These are phyloP conservation scores for Blastobotrys serpentis DNA, from an alignment of 1,139 yeast genomes.

Conservation along the genomic window DNA sequence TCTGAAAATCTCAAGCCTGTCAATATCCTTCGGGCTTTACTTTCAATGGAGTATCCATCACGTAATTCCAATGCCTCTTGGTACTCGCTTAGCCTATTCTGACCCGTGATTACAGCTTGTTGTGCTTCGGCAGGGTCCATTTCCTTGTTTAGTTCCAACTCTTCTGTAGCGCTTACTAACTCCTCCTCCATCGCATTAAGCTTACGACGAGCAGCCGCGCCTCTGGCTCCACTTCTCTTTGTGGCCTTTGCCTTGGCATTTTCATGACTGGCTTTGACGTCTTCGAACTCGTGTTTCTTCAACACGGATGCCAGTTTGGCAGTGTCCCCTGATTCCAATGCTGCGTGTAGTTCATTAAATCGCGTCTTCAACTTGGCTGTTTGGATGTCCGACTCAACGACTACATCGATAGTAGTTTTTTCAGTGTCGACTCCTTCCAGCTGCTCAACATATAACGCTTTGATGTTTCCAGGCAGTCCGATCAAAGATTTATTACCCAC, in stretches of 20 bases:
- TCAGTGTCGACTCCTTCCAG: conserved; percentile 11
- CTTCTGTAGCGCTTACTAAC: background rate
- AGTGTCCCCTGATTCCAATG: conserved; percentile 1
- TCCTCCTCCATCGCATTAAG: conserved; percentile 15
- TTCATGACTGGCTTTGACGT: background rate
- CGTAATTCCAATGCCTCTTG: conserved; percentile 5
- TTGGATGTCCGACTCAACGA: conserved; percentile 10
- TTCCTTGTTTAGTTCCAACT: background rate
- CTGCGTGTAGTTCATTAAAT: background rate
- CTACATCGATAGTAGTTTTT: conserved; percentile 2
- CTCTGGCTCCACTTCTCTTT: conserved; percentile 16
- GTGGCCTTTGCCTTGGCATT: conserved; percentile 14
- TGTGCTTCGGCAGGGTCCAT: background rate
- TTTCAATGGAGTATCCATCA: conserved; percentile 9
- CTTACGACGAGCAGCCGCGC: conserved; percentile 14
- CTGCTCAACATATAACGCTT: conserved; percentile 17
- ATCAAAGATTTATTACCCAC: conserved; percentile 12
- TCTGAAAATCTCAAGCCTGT: conserved; percentile 14
- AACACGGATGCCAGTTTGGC: conserved; percentile 1
- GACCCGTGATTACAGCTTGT: conserved; percentile 1
- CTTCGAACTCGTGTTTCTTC: conserved; percentile 6
- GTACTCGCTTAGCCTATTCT: conserved; percentile 7
- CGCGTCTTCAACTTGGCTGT: conserved; percentile 1
- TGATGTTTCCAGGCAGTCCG: conserved; percentile 15
- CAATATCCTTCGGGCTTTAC: conserved; percentile 9